A percentile compares a stretch with the other conserved stretches of the same genome.
These are phyloP conservation scores for Eucalyptus shirleyi DNA, from an alignment of 345 rosid genomes.

Conservation along the genomic window DNA sequence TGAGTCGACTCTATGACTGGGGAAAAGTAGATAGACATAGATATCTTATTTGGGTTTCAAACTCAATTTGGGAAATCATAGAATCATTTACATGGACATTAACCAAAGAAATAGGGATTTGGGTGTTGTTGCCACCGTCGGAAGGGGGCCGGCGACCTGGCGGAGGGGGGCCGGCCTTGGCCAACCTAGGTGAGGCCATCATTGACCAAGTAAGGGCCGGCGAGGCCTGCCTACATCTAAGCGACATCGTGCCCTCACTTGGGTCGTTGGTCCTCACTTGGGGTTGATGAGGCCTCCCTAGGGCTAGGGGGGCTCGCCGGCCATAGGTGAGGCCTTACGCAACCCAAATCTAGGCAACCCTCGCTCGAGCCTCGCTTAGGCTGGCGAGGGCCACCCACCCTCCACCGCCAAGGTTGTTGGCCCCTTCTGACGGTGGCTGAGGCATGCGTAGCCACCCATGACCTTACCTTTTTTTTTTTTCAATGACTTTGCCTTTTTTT, in stretches of 20 bases:
- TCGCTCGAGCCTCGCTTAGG: too few relatives aligned
- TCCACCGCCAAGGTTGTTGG: accelerated
- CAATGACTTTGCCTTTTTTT: too few relatives aligned
- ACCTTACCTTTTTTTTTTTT: too few relatives aligned
- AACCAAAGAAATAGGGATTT: neutral
- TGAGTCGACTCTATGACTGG: neutral
- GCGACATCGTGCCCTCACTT: accelerated
- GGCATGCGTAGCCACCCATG: too few relatives aligned
- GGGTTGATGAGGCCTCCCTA: too few relatives aligned
- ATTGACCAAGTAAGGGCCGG: accelerated
- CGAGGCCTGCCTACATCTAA: accelerated
- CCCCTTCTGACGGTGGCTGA: accelerated
- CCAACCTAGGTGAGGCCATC: too few relatives aligned
- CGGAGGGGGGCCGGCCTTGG: accelerated
- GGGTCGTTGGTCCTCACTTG: accelerated
- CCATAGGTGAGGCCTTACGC: accelerated
- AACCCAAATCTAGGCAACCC: too few relatives aligned
- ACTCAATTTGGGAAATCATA: neutral
- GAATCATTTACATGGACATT: neutral
- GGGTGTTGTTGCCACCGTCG: accelerated
- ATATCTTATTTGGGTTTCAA: accelerated
- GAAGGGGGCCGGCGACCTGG: accelerated
- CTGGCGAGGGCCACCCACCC: accelerated
- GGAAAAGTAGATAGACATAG: neutral
- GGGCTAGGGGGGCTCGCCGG: accelerated